Conservation (phyloP, 176 grass and related monocot species). For the Oryza glaberrima region DNA sequence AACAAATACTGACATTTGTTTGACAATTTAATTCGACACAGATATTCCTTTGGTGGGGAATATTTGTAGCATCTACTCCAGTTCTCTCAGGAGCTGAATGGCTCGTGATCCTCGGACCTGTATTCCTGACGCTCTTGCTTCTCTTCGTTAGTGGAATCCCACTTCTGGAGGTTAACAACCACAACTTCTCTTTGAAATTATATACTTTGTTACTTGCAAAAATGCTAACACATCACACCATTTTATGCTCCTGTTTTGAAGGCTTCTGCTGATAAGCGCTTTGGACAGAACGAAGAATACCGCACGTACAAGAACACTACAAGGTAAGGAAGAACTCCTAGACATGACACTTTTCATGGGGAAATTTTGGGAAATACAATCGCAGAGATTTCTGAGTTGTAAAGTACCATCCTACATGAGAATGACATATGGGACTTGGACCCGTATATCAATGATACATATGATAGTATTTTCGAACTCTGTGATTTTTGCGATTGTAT, state of each 20-base stretch:
- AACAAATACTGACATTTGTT: constrained; percentile 9
- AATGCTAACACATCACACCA: neutral
- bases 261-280: constrained; percentile 85
- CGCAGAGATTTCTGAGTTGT: too few species aligned
- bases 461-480: too few species aligned
- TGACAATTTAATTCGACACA: constrained; percentile 39
- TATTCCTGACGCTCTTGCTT: constrained; percentile 82
- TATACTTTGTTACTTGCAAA: neutral
- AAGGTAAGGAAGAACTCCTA: constrained; percentile 50
- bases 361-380: too few species aligned
- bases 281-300: constrained; percentile 62
- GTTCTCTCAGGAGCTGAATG: constrained; percentile 81
- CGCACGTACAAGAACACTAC: constrained; percentile 81
- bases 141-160: constrained; percentile 94
- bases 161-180: constrained; percentile 77
- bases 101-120: constrained; percentile 79
- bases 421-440: too few species aligned
- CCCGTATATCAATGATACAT: too few species aligned
- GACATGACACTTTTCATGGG: neutral
- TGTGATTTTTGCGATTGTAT: too few species aligned
- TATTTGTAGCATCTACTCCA: constrained; percentile 89
- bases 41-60: constrained; percentile 96
- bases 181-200: neutral
- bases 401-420: too few species aligned
- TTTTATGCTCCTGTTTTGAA: constrained; percentile 33